Base-by-base conservation (phyloP, 176 grass and related monocot species). In the Poa annua region DNA sequence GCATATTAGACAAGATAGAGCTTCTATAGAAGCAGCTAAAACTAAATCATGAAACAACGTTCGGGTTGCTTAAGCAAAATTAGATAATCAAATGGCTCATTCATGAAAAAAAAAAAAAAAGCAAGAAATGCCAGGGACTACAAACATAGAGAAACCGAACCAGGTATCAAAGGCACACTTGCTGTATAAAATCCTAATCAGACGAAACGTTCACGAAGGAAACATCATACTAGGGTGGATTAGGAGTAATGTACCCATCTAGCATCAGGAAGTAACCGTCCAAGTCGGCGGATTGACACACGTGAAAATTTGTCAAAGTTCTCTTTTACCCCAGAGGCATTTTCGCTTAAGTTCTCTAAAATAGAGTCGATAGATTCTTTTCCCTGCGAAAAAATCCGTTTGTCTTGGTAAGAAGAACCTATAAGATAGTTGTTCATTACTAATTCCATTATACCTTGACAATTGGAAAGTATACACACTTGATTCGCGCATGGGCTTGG, bases 401-500 rank as follows among this genome's bases (percentile, higher is more conserved):
- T 50, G 44, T 73, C 24, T 50, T 73, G 70, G 24, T 32, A 73
- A 26, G 6, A 73, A 29, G 32, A 73, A 17, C 50, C 49, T 72
- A 72, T 5, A 73, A 73, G 22, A 19, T 73, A 56, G n/a, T n/a
- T 42, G 62, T 42, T 83, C 36, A 75, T 75, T 65, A 76, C 3
- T 59, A 19, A 81, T 75, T 62, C 24, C 14, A 42, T 71, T 75
- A 35, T 87, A 91, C 89, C 89, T 91, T 78, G 71, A 80, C 60
- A 25, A 91, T 84, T 33, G 89, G 85, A 84, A 91, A 87, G 61
- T 91, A 91, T 32, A 91, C 89, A 87, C 81, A 91, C 48, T 76
- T 91, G 44, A 91, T 60, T 8, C 76, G 80, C 7, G 89, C 85
- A 81, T 91, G 71, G 39, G 80, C 85, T 84, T 80, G 3, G 74